A percentile compares a stretch with the other conserved stretches of the same genome.
phyloP scores from a whole-genome alignment of 176 grass and related monocot genomes.

The Tillandsia leiboldiana region DNA sequence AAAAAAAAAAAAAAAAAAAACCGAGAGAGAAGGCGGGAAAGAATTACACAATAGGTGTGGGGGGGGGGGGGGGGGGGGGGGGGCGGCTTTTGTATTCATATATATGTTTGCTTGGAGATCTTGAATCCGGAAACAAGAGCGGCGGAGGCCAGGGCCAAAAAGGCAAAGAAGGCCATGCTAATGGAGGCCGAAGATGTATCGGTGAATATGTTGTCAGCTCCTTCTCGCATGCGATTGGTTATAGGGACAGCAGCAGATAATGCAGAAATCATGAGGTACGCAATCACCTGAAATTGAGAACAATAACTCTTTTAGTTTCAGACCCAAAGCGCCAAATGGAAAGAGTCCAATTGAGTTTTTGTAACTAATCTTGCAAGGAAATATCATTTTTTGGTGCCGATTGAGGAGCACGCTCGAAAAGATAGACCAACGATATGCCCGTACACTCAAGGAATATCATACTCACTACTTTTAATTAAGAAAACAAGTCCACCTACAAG shows the following conservation, averaged over 20 bases:
- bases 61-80: too few relatives aligned
- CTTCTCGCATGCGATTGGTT: constrained; percentile 71
- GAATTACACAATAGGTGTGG: neutral
- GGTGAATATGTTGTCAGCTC: constrained; percentile 56
- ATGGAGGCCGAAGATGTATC: constrained; percentile 81
- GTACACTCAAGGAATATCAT: too few relatives aligned
- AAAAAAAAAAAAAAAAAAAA: neutral
- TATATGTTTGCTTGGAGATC: constrained; percentile 63
- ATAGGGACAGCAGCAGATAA: constrained; percentile 69
- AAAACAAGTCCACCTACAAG: too few relatives aligned
- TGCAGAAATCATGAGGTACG: constrained; percentile 80
- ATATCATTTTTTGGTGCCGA: neutral
- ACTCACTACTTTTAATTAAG: too few relatives aligned
- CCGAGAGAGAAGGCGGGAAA: neutral
- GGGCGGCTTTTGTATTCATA: constrained; percentile 13
- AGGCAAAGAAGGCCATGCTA: constrained; percentile 90
- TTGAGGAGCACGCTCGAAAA: too few relatives aligned
- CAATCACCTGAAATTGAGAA: constrained; percentile 35
- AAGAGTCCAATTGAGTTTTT: neutral
- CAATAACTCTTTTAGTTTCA: constrained; percentile 6
- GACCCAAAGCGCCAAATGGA: neutral
- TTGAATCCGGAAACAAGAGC: constrained; percentile 77
- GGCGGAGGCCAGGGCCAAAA: constrained; percentile 57
- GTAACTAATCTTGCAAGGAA: neutral
- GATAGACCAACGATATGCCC: too few relatives aligned